A percentile compares a stretch with the other conserved stretches of the same genome.
Conservation (phyloP, 345 rosid genomes). For the Psidium friedrichsthalianum region DNA sequence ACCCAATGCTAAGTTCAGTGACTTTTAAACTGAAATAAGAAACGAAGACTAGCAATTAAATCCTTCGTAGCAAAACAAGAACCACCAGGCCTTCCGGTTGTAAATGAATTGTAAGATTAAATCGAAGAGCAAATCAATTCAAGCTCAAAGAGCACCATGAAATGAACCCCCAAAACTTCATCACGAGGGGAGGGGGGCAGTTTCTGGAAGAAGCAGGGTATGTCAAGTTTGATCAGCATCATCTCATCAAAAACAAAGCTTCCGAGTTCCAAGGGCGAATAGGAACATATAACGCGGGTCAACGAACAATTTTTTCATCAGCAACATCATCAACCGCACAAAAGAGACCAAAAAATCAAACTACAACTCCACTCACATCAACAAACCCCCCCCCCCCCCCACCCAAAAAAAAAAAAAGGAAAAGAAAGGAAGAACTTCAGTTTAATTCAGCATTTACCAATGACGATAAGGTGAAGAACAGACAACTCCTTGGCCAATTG, state of each 20-base stretch:
- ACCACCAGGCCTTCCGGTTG: not conserved
- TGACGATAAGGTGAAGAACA: conserved; percentile 54
- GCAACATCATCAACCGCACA: not conserved
- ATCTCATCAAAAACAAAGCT: not conserved
- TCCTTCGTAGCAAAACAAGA: not conserved
- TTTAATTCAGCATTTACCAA: conserved; percentile 28
- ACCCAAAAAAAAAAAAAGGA: not conserved
- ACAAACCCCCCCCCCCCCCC: not conserved
- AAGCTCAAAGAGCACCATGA: not conserved
- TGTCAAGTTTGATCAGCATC: not conserved
- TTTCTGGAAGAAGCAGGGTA: not conserved
- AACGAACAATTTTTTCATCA: not conserved
- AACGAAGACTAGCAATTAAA: not conserved
- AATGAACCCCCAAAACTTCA: not conserved
- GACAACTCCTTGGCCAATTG: conserved; percentile 63
- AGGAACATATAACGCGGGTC: not conserved
- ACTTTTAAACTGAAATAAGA: not conserved
- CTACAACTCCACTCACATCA: not conserved
- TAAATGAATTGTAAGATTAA: not conserved
- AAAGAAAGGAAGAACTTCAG: not conserved
- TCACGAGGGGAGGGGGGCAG: not conserved
- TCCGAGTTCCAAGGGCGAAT: not conserved
- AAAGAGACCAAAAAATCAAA: not conserved
- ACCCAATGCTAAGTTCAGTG: not conserved
- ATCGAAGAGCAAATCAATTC: not conserved